Conservation (phyloP, 1,139 yeast genomes). For the Suhomyces wounanorum region DNA sequence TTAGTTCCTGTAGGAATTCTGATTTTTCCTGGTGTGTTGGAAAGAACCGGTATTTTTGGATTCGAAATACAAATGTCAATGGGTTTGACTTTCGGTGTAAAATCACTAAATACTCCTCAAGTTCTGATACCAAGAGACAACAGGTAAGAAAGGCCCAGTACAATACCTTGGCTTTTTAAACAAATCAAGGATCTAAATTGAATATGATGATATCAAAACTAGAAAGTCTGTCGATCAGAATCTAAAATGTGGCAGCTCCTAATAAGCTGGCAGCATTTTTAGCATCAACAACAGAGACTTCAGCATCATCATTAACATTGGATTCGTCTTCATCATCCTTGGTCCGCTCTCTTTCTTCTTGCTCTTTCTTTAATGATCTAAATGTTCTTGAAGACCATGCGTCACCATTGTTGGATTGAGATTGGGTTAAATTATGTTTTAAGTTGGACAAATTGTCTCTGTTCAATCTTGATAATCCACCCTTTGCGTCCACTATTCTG, state of each 20-base stretch:
- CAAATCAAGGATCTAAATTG: too few relatives aligned
- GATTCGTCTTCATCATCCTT: constrained; percentile 22
- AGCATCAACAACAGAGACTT: constrained; percentile 60
- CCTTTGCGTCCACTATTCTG: constrained; percentile 72
- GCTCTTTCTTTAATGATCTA: constrained; percentile 51
- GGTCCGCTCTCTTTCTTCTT: constrained; percentile 21
- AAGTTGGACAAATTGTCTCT: constrained; percentile 59
- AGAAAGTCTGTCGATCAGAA: not conserved
- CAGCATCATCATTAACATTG: constrained; percentile 24
- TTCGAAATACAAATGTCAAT: not conserved
- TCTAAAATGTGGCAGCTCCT: constrained; percentile 72
- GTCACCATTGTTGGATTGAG: constrained; percentile 58
- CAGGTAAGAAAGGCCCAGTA: too few relatives aligned
- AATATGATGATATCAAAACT: not conserved
- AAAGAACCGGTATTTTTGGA: not conserved
- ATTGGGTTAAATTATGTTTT: constrained; percentile 48
- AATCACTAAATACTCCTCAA: too few relatives aligned
- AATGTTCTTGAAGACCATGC: constrained; percentile 67
- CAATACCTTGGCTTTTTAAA: too few relatives aligned
- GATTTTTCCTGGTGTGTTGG: not conserved
- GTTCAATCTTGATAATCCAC: constrained; percentile 84
- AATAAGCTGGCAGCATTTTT: constrained; percentile 77
- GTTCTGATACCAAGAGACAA: too few relatives aligned
- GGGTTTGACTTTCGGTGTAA: too few relatives aligned
- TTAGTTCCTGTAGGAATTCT: too few relatives aligned